These are phyloP conservation scores for Trichaptum fuscoviolaceum DNA, from an alignment of 768 basidiomycete genomes.

Conservation along the genomic window DNA sequence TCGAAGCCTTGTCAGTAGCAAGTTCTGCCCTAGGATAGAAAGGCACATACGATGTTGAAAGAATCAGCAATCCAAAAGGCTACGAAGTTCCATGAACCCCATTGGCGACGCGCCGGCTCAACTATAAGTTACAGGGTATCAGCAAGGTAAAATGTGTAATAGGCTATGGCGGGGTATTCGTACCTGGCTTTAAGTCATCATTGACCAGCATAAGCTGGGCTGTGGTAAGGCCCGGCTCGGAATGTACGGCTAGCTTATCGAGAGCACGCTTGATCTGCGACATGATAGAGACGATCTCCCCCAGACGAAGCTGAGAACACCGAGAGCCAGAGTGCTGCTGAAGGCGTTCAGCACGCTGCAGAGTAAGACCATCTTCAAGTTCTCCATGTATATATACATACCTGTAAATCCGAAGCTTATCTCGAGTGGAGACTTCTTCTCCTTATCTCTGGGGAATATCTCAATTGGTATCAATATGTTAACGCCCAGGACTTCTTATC, in stretches of 20 bases:
- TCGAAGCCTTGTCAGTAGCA: neutral
- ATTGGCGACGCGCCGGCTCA: constrained; percentile 50
- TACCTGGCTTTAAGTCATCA: constrained; percentile 17
- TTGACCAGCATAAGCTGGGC: constrained; percentile 56
- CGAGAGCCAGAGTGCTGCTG: neutral
- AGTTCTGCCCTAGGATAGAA: constrained; percentile 6
- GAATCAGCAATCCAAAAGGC: constrained; percentile 78
- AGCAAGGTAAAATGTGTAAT: constrained; percentile 59
- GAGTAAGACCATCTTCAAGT: neutral
- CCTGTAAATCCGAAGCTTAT: neutral
- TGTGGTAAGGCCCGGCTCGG: constrained; percentile 47
- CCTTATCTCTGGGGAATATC: neutral
- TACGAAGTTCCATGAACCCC: constrained; percentile 61
- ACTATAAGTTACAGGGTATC: constrained; percentile 15
- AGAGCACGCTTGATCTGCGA: neutral
- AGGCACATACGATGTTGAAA: constrained; percentile 60
- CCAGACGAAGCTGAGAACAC: neutral
- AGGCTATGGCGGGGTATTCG: constrained; percentile 9
- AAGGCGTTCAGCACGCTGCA: neutral
- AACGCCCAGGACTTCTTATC: neutral
- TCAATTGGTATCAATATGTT: neutral
- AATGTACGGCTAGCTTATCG: constrained; percentile 43
- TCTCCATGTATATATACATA: neutral
- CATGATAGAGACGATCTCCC: neutral
- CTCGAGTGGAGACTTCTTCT: neutral